Evolutionary conservation across 2,329 filamentous ascomycete species (phyloP).

Genomic region (Claviceps cyperi): DNA sequence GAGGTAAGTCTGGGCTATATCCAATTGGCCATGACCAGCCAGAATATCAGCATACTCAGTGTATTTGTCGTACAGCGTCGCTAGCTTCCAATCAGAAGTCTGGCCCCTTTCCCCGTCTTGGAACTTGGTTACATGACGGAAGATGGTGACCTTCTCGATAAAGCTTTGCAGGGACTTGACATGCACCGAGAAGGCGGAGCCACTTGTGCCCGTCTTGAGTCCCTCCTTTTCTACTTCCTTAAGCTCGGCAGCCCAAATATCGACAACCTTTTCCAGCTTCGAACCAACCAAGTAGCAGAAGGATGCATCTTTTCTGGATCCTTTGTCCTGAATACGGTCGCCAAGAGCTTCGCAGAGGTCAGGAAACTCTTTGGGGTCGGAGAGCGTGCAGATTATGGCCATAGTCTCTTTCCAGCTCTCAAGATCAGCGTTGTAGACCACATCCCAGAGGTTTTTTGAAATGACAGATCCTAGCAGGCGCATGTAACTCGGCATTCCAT

Average conservation of each 20-base stretch:
- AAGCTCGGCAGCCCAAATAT: conserved; percentile 84
- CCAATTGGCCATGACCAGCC: conserved; percentile 74
- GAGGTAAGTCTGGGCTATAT: conserved; percentile 80
- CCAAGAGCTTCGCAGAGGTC: conserved; percentile 91
- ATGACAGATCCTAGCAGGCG: conserved; percentile 83
- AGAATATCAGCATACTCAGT: conserved; percentile 93
- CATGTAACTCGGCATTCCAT: conserved; percentile 77
- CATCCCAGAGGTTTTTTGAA: conserved; percentile 93
- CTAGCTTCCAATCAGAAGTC: conserved; percentile 75
- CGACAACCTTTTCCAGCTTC: conserved; percentile 92
- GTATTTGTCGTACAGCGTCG: conserved; percentile 83
- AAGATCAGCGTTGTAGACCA: conserved; percentile 90
- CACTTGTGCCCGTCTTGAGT: conserved; percentile 51
- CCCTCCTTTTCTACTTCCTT: conserved; percentile 68
- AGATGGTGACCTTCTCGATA: conserved; percentile 96
- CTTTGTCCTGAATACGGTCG: conserved; percentile 72
- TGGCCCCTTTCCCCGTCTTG: conserved; percentile 60
- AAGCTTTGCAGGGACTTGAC: conserved; percentile 79
- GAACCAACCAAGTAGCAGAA: conserved; percentile 95
- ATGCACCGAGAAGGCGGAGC: conserved; percentile 83
- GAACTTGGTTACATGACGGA: conserved; percentile 88
- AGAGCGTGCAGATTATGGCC: conserved; percentile 91
- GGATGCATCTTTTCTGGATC: conserved; percentile 72
- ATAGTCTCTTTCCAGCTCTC: conserved; percentile 94
- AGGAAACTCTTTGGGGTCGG: conserved; percentile 77